Conservation (phyloP, 768 basidiomycete genomes). For the Rhizopogon vinicolor region DNA sequence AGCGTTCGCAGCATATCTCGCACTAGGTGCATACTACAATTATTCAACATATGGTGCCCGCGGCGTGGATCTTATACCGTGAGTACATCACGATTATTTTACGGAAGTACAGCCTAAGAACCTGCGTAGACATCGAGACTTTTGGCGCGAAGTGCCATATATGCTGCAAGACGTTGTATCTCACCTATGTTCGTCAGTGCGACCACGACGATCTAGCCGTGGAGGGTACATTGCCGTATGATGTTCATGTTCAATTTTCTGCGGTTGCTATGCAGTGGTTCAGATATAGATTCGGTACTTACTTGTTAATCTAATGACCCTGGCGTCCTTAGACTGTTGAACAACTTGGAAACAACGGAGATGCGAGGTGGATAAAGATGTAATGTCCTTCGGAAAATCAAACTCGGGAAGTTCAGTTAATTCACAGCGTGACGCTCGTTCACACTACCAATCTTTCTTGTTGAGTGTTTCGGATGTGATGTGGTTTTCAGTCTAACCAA, state of each 20-base stretch:
- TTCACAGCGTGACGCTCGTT: not conserved
- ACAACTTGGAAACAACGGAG: not conserved
- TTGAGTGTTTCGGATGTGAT: no score
- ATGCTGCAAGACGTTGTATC: constrained; percentile 75
- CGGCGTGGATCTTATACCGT: constrained; percentile 83
- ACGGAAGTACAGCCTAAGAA: constrained; percentile 4
- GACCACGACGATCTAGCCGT: constrained; percentile 59
- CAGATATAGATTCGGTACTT: not conserved
- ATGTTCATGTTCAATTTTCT: constrained; percentile 6
- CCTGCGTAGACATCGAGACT: constrained; percentile 69
- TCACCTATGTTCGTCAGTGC: constrained; percentile 71
- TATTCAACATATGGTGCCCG: constrained; percentile 84
- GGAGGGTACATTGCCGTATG: constrained; percentile 79
- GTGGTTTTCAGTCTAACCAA: not conserved
- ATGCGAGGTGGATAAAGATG: not conserved
- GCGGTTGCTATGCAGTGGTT: not conserved
- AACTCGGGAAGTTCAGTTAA: not conserved
- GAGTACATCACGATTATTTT: constrained; percentile 28
- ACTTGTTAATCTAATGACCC: not conserved
- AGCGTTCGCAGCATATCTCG: constrained; percentile 67
- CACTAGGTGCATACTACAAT: constrained; percentile 81
- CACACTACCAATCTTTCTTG: not conserved
- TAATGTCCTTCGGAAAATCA: not conserved
- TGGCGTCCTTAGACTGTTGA: not conserved
- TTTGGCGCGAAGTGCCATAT: constrained; percentile 87